A percentile compares a stretch with the other conserved stretches of the same genome.
These are phyloP conservation scores for Hygrocybe coccinea DNA, from an alignment of 768 basidiomycete species.

Conservation along the genomic window DNA sequence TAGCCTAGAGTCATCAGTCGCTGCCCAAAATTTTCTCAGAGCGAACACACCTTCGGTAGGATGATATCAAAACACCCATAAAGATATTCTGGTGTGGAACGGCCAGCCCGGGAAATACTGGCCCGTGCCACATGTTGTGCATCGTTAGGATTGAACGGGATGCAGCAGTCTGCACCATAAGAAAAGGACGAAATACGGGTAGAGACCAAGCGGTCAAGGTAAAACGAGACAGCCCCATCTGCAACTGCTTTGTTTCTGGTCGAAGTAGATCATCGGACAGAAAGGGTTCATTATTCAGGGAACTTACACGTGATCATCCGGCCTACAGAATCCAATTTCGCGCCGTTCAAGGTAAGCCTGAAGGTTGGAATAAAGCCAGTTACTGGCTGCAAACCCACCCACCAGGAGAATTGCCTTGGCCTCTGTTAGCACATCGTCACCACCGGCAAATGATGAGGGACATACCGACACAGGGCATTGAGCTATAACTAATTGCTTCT, in stretches of 20 bases:
- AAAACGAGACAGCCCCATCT: slow-evolving; percentile 16
- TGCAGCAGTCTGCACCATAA: no score
- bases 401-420: slow-evolving; percentile 44
- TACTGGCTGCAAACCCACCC: slow-evolving; percentile 49
- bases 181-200: no score
- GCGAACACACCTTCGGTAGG: background rate
- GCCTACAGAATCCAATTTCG: slow-evolving; percentile 36
- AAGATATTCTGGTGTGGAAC: no score
- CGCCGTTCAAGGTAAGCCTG: slow-evolving; percentile 31
- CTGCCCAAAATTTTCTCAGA: background rate
- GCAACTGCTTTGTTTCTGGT: slow-evolving; percentile 16
- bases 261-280: background rate
- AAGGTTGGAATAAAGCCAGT: slow-evolving; percentile 43
- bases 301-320: slow-evolving; percentile 45
- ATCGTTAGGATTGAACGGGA: no score
- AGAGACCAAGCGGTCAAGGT: slow-evolving; percentile 9
- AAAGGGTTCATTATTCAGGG: no score
- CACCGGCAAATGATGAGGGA: background rate
- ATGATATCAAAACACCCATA: no score
- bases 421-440: background rate
- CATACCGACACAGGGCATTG: slow-evolving; percentile 33
- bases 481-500: slow-evolving; percentile 22
- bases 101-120: no score
- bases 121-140: no score
- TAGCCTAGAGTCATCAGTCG: no score